phyloP scores from a whole-genome alignment of 345 rosid species.

The Trapa bicornis region DNA sequence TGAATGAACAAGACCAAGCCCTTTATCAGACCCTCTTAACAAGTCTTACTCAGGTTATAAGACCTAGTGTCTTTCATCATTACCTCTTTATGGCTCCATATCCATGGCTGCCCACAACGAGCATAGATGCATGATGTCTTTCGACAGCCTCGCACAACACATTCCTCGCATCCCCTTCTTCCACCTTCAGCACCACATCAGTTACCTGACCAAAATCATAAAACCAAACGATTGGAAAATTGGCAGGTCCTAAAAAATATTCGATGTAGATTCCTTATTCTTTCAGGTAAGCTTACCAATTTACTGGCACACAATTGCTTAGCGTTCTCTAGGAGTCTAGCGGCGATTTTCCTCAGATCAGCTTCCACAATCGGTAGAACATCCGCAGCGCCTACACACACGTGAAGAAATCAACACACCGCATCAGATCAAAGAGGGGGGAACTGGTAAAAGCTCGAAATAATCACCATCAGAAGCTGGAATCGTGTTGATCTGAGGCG shows the following conservation, averaged over 20 bases:
- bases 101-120: constrained; percentile 93
- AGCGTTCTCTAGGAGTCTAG: constrained; percentile 52
- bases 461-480: background rate
- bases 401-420: background rate
- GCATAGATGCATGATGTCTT: constrained; percentile 65
- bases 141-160: constrained; percentile 86
- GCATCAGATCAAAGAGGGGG: background rate
- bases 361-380: constrained; percentile 54
- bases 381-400: constrained; percentile 52
- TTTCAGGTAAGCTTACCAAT: constrained; percentile 29
- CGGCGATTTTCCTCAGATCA: constrained; percentile 63
- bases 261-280: background rate
- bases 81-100: constrained; percentile 95
- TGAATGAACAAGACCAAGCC: background rate
- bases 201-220: constrained; percentile 29
- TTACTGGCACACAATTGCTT: constrained; percentile 41
- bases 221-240: too few relatives aligned
- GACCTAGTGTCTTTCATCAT: background rate
- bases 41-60: background rate
- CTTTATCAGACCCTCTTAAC: background rate
- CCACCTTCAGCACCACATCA: constrained; percentile 37
- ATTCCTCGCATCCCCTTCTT: constrained; percentile 89
- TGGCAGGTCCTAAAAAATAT: too few relatives aligned
- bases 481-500: background rate
- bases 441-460: background rate